A percentile compares a stretch with the other conserved stretches of the same genome.
These are phyloP conservation scores for Vicia villosa DNA, from an alignment of 306 rosid species.

Conservation along the genomic window DNA sequence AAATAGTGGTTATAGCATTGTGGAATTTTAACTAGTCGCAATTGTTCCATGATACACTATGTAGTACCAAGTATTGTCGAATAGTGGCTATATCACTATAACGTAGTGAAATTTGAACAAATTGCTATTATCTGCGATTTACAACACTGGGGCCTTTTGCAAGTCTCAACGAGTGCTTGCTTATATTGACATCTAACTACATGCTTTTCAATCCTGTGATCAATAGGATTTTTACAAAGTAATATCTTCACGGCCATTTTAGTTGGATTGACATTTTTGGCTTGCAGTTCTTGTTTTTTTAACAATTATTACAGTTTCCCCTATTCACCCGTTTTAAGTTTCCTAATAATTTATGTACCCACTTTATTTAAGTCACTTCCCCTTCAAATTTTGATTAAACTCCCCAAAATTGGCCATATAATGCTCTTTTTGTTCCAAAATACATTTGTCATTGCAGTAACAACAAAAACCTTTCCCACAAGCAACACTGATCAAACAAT, in stretches of 20 bases:
- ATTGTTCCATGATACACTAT: background rate
- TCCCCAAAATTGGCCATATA: slow-evolving; percentile 3
- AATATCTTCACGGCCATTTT: too few species aligned
- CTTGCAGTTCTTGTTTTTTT: too few species aligned
- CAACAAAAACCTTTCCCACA: background rate
- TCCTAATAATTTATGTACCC: too few species aligned
- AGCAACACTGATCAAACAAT: background rate
- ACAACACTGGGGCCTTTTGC: background rate
- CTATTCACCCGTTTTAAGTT: too few species aligned
- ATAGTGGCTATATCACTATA: background rate
- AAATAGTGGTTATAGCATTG: background rate
- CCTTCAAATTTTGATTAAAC: background rate
- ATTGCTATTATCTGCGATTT: background rate
- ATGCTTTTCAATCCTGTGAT: too few species aligned
- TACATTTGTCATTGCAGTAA: slow-evolving; percentile 1
- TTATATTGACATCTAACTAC: background rate
- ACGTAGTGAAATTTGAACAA: background rate
- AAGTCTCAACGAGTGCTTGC: background rate
- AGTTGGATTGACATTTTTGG: too few species aligned
- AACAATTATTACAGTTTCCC: too few species aligned
- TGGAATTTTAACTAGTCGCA: background rate
- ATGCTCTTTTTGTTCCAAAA: background rate
- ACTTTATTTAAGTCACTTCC: background rate
- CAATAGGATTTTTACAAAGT: too few species aligned
- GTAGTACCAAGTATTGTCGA: background rate